Base-by-base conservation (phyloP, 1,284 basidiomycete genomes). In the Trametes hirsuta region DNA sequence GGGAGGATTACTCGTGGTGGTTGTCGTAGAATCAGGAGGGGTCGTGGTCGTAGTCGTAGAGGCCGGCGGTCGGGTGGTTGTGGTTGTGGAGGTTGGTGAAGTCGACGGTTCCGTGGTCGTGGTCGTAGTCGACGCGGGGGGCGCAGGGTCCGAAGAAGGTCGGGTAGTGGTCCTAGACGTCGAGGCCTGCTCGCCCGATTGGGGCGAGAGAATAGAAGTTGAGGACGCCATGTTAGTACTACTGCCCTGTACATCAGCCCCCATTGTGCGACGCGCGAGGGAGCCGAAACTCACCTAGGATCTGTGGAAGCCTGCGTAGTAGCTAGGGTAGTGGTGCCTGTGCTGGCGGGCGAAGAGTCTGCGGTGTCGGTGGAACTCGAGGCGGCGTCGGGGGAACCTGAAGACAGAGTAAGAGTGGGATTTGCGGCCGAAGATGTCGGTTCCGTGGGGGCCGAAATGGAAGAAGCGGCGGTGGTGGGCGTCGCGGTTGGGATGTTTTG, bases 11-110 rank as follows among this genome's bases (percentile, higher is more conserved):
- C 39, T 39, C 44, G 59, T 54, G 45, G 61, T 44, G 0, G 61
- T 52, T 8, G 59, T 41, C 41, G 58, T 51, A 21, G 54, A 42
- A 6, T 62, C 22, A 9, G 58, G 34, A 45, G 61, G 40, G 8
- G 66, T 40, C 6, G 72, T 55, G 21, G 64, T 48, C 1, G 69
- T 37, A 14, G 55, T 34, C 6, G 71, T 57, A 6, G 67, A 42
- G 36, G 66, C 42, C 30, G 68, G 65, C 49, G 22, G 67, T 49
- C 14, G 64, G 25, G 8, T 49, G 1, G 70, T 53, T 9, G 64
- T 24, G 18, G 60, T 39, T 6, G 52, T 58, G 25, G 63, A 40
- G 25, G 56, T 46, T 21, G 64, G 40, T 18, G 67, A 34, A 14
- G 58, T 58, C 21, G 64, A 44, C n/a, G 58, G 35, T 6, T 47